Evolutionary conservation across 139 green algal species (phyloP), one percentile per base, ranked within the genome.

Genomic region (Zygnema cylindricum): DNA sequence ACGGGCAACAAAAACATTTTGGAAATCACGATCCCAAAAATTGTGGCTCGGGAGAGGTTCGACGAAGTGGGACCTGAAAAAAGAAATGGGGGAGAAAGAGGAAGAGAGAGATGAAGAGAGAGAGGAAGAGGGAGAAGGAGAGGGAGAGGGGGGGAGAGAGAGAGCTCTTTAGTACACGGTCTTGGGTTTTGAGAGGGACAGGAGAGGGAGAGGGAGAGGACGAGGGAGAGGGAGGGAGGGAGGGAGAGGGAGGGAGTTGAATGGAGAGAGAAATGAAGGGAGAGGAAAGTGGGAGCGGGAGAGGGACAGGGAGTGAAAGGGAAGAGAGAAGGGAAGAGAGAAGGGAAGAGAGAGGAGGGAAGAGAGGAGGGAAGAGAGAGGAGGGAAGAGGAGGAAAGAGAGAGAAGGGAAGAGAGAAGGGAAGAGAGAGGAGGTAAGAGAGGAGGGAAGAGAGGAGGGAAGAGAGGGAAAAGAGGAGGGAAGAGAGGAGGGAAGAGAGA

Each of bases 1-100:
- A 88, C 25, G 30, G 82, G 82, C n/a, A 88, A 21, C 21, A 41
- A 1, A 32, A 88, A 0, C n/a, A 75, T 39, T 2, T 55, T n/a
- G 1, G 55, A 35, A 1, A 36, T 23, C 11, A 86, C 79, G 16
- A 86, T 54, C 2, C 49, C 79, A n/a, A 86, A 54, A 36, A 42
- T 86, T 1, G 41, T 86, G 23, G 40, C 23, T 1, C 32, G 39
- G 0, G 79, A 42, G 7, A 86, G 41, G 1, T 57, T 41, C 0
- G 79, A 86, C 23, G 79, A 43, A 39, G 49, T 63, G 23, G 79
- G 78, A 23, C 32, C 78, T 86, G 78, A 7, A 3, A 7, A 11
- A 16, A 79, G 11, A 79, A 79, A 43, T 30, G 38, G 38, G 36
- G 7, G 43, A 16, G 36, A 11, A 3, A 79, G 71, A 79, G 71